Conservation (phyloP, 1,139 yeast genomes). For the Suhomyces panamericanus region DNA sequence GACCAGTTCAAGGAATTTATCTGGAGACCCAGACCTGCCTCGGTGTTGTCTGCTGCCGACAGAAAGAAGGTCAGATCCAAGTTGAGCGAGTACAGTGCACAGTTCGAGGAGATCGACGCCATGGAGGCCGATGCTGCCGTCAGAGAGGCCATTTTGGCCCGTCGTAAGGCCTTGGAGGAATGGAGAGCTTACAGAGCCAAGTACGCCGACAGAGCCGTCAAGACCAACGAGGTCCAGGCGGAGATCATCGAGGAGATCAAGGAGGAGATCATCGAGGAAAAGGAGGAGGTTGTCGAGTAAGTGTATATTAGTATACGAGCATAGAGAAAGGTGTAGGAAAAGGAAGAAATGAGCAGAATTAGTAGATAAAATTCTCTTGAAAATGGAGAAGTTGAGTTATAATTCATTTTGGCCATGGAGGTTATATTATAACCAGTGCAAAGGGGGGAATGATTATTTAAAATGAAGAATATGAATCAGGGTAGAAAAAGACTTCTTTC, state of each 20-base stretch:
- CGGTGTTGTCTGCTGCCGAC: constrained; percentile 73
- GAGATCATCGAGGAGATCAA: constrained; percentile 69
- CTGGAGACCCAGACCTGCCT: constrained; percentile 97
- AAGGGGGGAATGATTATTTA: too few relatives aligned
- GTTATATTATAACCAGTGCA: too few relatives aligned
- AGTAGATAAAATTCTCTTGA: too few relatives aligned
- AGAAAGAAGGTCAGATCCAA: constrained; percentile 89
- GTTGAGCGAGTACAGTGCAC: constrained; percentile 84
- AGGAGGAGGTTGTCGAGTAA: constrained; percentile 73
- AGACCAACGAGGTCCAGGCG: constrained; percentile 54
- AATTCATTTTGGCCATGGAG: too few relatives aligned
- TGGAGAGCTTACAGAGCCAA: constrained; percentile 80
- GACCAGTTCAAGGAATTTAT: constrained; percentile 85
- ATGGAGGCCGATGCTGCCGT: constrained; percentile 95
- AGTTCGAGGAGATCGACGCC: constrained; percentile 93
- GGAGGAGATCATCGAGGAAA: constrained; percentile 72
- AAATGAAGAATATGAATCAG: too few relatives aligned
- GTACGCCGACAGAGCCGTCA: constrained; percentile 50
- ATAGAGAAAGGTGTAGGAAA: constrained; percentile 1
- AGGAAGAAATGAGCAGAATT: too few relatives aligned
- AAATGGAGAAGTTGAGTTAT: too few relatives aligned
- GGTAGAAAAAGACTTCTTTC: too few relatives aligned
- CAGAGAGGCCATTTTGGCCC: constrained; percentile 82
- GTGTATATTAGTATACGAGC: constrained; percentile 12
- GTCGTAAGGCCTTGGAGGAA: constrained; percentile 79